phyloP scores from a whole-genome alignment of 176 grass and related monocot species.

The Dactylis glomerata region DNA sequence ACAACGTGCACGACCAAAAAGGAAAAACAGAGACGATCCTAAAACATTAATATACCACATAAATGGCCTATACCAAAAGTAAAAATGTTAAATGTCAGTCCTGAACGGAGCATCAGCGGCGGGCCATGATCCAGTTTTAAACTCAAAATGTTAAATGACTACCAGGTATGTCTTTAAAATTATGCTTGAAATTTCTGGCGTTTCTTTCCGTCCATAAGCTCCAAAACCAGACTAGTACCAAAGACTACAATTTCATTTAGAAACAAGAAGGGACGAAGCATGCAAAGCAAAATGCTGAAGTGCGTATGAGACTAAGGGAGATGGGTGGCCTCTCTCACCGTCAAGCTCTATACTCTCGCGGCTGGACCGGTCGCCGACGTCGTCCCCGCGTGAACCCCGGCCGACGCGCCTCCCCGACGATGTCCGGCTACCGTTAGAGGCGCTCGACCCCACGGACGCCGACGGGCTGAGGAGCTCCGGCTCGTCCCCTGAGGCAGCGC shows the following conservation, averaged over 20 bases:
- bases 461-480: constrained; percentile 31
- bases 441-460: constrained; percentile 27
- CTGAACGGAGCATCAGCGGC: not conserved
- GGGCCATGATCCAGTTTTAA: too few relatives aligned
- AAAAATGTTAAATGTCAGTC: not conserved
- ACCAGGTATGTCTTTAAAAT: not conserved
- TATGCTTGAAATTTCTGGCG: not conserved
- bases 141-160: too few relatives aligned
- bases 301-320: not conserved
- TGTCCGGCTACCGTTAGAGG: constrained; percentile 11
- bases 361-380: constrained; percentile 37
- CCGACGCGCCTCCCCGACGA: constrained; percentile 20
- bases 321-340: constrained; percentile 22
- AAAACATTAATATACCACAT: too few relatives aligned
- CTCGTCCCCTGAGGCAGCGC: constrained; percentile 3
- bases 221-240: too few relatives aligned
- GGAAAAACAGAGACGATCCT: too few relatives aligned
- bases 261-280: not conserved
- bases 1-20: too few relatives aligned
- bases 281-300: not conserved
- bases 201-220: too few relatives aligned
- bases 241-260: not conserved
- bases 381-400: not conserved
- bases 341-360: constrained; percentile 43
- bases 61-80: too few relatives aligned